phyloP scores from a whole-genome alignment of 306 rosid genomes.

The Notholithocarpus densiflorus region DNA sequence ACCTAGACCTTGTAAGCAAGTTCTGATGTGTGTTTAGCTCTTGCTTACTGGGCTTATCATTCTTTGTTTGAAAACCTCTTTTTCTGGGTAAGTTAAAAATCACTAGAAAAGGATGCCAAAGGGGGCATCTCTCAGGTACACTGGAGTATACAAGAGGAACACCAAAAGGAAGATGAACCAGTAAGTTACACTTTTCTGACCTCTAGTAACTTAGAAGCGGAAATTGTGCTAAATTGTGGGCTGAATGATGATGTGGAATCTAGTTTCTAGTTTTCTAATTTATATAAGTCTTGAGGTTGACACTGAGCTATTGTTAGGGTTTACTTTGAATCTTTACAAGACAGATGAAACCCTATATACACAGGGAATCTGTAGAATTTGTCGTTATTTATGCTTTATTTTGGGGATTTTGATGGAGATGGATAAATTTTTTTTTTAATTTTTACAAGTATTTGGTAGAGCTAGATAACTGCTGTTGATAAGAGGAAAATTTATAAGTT shows the following conservation, averaged over 20 bases:
- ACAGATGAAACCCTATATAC: too few species aligned
- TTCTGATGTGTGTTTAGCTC: not conserved
- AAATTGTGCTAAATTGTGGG: not conserved
- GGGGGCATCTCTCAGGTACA: not conserved
- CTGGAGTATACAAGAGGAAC: not conserved
- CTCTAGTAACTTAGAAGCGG: not conserved
- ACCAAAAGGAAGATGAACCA: not conserved
- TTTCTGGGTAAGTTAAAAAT: not conserved
- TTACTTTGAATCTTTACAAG: not conserved
- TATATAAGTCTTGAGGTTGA: not conserved
- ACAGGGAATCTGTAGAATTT: not conserved
- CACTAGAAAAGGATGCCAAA: not conserved
- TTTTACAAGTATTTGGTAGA: not conserved
- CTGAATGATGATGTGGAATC: not conserved
- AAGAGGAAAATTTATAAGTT: not conserved
- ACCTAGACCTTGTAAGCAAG: not conserved
- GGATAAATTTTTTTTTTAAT: not conserved
- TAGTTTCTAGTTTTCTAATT: not conserved
- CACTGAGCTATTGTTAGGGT: not conserved
- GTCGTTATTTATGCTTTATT: not conserved
- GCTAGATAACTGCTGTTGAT: not conserved
- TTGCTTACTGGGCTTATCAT: not conserved
- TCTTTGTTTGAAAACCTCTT: not conserved
- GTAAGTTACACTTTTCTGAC: constrained; percentile 5
- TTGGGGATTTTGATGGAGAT: not conserved